Evolutionary conservation across 1,139 yeast species (phyloP), one percentile per base, ranked within the genome.

Genomic region (Meyerozyma smithsonii): DNA sequence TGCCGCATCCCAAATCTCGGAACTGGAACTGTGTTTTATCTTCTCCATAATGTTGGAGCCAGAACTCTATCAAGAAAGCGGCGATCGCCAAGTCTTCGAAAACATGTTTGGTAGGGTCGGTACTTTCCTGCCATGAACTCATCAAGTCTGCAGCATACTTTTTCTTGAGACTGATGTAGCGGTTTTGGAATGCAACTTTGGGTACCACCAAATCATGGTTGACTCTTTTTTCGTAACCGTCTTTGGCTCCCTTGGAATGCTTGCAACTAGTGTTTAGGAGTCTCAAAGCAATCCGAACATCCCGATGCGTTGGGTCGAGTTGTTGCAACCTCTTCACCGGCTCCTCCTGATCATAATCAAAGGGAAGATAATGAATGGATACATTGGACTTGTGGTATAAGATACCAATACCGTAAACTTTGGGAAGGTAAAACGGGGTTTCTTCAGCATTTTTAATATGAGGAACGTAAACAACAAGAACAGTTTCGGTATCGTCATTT

Each of bases 61-160:
- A 90, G 30, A 87, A 71, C 58, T 87, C 96, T n/a, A 90, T 84
- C 43, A 92, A 67, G 52, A 90, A 92, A 0, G 97, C 96, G 0
- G 97, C 97, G 49, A 92, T 90, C 2, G 96, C 95, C 41, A 92
- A 74, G 57, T 92, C 98, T 65, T 92, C 98, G 64, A 90, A 92
- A 0, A 90, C 97, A 62, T 92, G 98, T 58, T 92, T 92, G 51
- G 82, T 77, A 1, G 97, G 97, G 59, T 92, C 97, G 2, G 98
- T 92, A 35, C 83, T 81, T 60, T 92, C 98, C 16, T 74, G 79
- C 98, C 98, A 92, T 50, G 74, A 76, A 32, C 81, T 84, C n/a
- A 89, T 90, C 40, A 90, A 63, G 16, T 67, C 62, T 32, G 82
- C 77, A 0, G 96, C 87, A 56, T 90, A 86, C 56, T 82, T 85